Base-by-base conservation (phyloP, 2,329 filamentous ascomycete genomes). In the Phialocephala subalpina region DNA sequence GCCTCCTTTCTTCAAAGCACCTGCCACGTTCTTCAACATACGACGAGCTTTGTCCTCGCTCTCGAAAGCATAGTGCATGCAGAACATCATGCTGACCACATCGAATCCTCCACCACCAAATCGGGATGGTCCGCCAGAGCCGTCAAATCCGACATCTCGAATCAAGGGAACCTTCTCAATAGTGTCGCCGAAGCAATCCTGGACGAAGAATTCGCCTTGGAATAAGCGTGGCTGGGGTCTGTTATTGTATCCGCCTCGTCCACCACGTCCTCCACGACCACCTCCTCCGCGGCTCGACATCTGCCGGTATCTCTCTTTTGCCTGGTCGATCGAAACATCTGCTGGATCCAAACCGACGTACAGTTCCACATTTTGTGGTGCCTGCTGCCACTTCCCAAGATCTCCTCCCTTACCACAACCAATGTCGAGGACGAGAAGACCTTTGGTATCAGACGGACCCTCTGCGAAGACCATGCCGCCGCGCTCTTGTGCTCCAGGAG, bases 81-180 rank as follows among this genome's bases (percentile, higher is more conserved):
- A 97, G 79, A 99, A 99, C 96, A 99, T 99, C 88, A 97, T 97
- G 76, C 91, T 94, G 69, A 99, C 95, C 49, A 98, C 92, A 77
- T 99, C 96, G 73, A 98, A 99, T 3, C 95, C 94, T 63, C 91
- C 91, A 61, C 88, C 88, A 67, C 87, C 86, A 80, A 86, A 90
- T 45, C 88, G 89, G 78, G 88, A 92, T 81, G 82, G 92, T 73
- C 82, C 89, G 16, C 84, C 87, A 66, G 90, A 90, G 0, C 68
- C 70, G 58, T 75, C 97, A 73, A 97, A 97, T 25, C 96, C 96
- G 35, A 99, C 93, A 64, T 97, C 87, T 58, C 87, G 87, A 58
- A 99, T 85, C 71, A 97, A 91, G 16, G 90, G 88, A 53, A 98
- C 84, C 66, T 97, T 90, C 63, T 89, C 92, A 52, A 99, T 86